Percentiles rank a stretch among this genome's conserved stretches.
These are phyloP conservation scores for Vitis amurensis DNA, from an alignment of 164 flowering plant species.

Conservation along the genomic window DNA sequence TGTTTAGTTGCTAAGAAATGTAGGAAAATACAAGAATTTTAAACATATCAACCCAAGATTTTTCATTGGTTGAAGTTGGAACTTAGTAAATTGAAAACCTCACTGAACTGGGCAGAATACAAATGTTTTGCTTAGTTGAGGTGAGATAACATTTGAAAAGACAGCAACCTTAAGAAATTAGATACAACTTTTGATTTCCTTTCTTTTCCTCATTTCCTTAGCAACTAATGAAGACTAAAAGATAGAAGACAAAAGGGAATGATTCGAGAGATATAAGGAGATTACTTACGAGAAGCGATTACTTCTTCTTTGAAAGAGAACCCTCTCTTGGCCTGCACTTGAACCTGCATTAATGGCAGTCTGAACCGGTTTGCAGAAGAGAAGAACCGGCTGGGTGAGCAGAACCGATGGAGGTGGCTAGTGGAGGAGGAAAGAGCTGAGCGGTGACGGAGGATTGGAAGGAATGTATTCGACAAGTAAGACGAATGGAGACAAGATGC, in stretches of 20 bases:
- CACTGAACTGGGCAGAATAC: too few relatives aligned
- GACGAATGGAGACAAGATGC: conserved; percentile 23
- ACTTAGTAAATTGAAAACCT: too few relatives aligned
- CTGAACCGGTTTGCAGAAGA: conserved; percentile 9
- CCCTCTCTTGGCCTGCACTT: conserved; percentile 46
- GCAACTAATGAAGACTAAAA: neutral
- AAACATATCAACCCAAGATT: too few relatives aligned
- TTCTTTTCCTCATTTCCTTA: too few relatives aligned
- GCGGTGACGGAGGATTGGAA: conserved; percentile 24
- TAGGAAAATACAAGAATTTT: too few relatives aligned
- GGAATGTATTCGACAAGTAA: conserved; percentile 25
- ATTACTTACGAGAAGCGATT: conserved; percentile 49
- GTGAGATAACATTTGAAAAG: too few relatives aligned
- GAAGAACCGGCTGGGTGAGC: conserved; percentile 17
- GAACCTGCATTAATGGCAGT: conserved; percentile 19
- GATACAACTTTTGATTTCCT: too few relatives aligned
- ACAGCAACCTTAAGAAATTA: too few relatives aligned
- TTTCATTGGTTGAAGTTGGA: too few relatives aligned
- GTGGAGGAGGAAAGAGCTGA: conserved; percentile 9
- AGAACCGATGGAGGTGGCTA: conserved; percentile 15
- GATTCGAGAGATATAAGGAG: neutral
- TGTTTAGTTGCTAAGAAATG: too few relatives aligned
- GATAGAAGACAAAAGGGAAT: neutral
- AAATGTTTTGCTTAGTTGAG: too few relatives aligned
- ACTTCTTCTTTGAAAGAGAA: conserved; percentile 34